A percentile compares a stretch with the other conserved stretches of the same genome.
These are phyloP conservation scores for Metarhizium robertsii DNA, from an alignment of 2,329 filamentous ascomycete genomes.

Conservation along the genomic window DNA sequence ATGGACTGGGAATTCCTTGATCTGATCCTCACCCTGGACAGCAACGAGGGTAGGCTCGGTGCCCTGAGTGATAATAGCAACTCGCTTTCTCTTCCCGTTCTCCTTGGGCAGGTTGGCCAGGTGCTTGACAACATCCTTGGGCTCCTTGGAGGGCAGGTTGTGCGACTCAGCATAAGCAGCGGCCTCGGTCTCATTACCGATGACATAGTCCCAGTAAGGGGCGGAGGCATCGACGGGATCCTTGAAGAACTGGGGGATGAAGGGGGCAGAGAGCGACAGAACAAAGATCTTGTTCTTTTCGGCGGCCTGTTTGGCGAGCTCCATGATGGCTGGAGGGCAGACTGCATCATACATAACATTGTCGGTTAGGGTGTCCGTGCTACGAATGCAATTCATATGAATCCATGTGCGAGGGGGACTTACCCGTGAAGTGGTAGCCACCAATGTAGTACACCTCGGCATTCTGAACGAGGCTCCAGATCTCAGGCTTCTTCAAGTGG, in stretches of 20 bases:
- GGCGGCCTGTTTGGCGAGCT: constrained; percentile 83
- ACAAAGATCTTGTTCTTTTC: constrained; percentile 84
- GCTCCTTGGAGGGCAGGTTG: constrained; percentile 62
- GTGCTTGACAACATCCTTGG: constrained; percentile 75
- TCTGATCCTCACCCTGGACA: constrained; percentile 56
- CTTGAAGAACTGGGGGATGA: constrained; percentile 98
- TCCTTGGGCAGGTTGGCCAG: constrained; percentile 87
- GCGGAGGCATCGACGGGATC: constrained; percentile 78
- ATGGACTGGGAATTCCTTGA: constrained; percentile 75
- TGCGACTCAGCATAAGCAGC: constrained; percentile 79
- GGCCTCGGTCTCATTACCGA: constrained; percentile 96
- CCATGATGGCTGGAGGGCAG: constrained; percentile 81
- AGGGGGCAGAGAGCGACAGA: constrained; percentile 87
- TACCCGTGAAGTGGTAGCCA: constrained; percentile 85
- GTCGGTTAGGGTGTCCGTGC: background rate
- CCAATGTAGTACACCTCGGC: constrained; percentile 88
- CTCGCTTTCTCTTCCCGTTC: constrained; percentile 73
- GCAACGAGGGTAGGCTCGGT: constrained; percentile 85
- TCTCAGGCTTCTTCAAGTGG: constrained; percentile 80
- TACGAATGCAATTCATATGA: background rate
- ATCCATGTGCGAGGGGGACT: constrained; percentile 2
- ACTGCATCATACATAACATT: constrained; percentile 35
- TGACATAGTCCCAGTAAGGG: constrained; percentile 90
- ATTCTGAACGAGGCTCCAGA: constrained; percentile 86
- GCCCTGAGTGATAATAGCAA: constrained; percentile 91